phyloP scores from a whole-genome alignment of 2,329 filamentous ascomycete species.

The Phaeosphaeriaceae sp. region DNA sequence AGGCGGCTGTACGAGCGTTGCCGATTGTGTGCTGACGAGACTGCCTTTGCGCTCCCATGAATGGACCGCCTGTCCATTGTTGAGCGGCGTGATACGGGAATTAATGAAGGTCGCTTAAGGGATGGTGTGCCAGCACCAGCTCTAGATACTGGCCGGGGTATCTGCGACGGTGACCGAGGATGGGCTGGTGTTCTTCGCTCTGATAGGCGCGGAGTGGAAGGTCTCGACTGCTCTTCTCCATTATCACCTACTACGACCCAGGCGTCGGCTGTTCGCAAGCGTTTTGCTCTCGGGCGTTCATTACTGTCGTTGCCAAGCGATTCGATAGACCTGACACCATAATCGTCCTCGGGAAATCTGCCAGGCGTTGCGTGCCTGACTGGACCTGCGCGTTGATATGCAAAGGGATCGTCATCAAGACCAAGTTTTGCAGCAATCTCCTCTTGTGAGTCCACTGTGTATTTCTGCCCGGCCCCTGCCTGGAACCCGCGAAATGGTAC shows the following conservation, averaged over 20 bases:
- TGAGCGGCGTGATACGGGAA: conserved; percentile 53
- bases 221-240: conserved; percentile 63
- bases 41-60: conserved; percentile 18
- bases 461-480: conserved; percentile 80
- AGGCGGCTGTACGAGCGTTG: conserved; percentile 38
- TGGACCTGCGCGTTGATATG: conserved; percentile 18
- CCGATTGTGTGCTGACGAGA: conserved; percentile 16
- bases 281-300: conserved; percentile 55
- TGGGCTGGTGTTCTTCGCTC: conserved; percentile 38
- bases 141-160: conserved; percentile 41
- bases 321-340: conserved; percentile 53
- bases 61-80: conserved; percentile 32
- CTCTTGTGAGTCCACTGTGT: conserved; percentile 59
- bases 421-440: conserved; percentile 34
- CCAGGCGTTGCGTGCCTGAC: conserved; percentile 57
- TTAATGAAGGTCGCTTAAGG: conserved; percentile 48
- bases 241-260: conserved; percentile 57
- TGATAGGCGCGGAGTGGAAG: conserved; percentile 47
- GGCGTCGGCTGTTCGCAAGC: conserved; percentile 55
- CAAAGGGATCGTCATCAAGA: conserved; percentile 28
- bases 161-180: conserved; percentile 39
- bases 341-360: conserved; percentile 60
- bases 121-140: conserved; percentile 23
- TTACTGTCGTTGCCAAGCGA: conserved; percentile 52
- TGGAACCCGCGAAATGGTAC: conserved; percentile 83